Base-by-base conservation (phyloP, 2,329 filamentous ascomycete genomes). In the Cladophialophora psammophila region DNA sequence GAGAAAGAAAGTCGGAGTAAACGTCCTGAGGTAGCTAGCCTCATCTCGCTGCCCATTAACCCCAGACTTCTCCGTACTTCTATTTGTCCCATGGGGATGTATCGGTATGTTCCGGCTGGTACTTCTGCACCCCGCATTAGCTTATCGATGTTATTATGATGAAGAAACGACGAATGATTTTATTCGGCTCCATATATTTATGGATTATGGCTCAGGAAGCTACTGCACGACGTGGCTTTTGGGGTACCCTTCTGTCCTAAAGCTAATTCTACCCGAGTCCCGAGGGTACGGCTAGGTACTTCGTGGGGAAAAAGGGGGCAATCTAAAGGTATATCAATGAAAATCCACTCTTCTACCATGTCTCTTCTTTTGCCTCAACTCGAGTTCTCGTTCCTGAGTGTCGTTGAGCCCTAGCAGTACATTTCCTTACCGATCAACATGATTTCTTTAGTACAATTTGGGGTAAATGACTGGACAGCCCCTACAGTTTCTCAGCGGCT, bases 381-480 rank as follows among this genome's bases (percentile, higher is more conserved):
- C 18, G 45, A 50, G 9, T 12, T 31, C 26, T 6, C 26, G 18
- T 31, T 18, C 20, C 15, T 13, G 10, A 31, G 18, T 31, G 13
- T 26, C 9, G 45, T 50, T 10, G 10, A 50, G 20, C 15, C 42
- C 56, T 6, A 38, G 18, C 26, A 26, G 45, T 10, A 26, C 26
- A 50, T 6, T 8, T 12, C 26, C 18, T 9, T 26, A 31, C 20
- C 5, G 45, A 26, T 20, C 45, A 50, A 12, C 45, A 50, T 50
- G 45, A 50, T 50, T 10, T 50, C 45, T 10, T 10, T 50, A 26
- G 45, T 50, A 50, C 45, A 50, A 15, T 50, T 50, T 50, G 45
- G 18, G 45, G 45, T 50, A 50, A 26, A 12, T 5, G 12, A 5
- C 20, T 10, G 26, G 20, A 42, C 18, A 26, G 3, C 20, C 13